Conservation (phyloP, 108 stramenopile genomes). For the Skeletonema menzelii region DNA sequence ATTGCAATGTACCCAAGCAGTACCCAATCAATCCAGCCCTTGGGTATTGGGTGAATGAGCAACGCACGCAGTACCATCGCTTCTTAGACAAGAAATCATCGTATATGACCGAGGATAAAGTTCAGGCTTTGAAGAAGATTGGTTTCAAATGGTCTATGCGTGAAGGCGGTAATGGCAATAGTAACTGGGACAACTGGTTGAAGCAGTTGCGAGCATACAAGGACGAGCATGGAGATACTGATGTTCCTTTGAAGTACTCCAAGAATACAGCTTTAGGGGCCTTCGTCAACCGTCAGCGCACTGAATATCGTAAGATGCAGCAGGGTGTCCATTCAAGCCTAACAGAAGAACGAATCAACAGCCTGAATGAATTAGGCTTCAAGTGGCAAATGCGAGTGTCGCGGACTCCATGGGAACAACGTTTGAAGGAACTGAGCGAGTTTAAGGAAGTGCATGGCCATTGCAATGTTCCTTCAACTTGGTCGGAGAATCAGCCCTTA, state of each 20-base stretch:
- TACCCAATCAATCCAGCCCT: slow-evolving; percentile 33
- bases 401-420: slow-evolving; percentile 40
- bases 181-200: slow-evolving; percentile 47
- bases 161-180: slow-evolving; percentile 12
- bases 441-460: slow-evolving; percentile 48
- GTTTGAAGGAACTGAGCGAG: slow-evolving; percentile 35
- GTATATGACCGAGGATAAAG: slow-evolving; percentile 41
- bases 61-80: slow-evolving; percentile 41
- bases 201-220: slow-evolving; percentile 33
- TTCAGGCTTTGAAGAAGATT: slow-evolving; percentile 27
- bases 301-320: slow-evolving; percentile 42
- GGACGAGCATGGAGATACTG: slow-evolving; percentile 34
- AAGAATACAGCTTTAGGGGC: slow-evolving; percentile 27
- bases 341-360: slow-evolving; percentile 34
- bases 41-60: slow-evolving; percentile 48
- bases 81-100: slow-evolving; percentile 23
- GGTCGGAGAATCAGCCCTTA: slow-evolving; percentile 38
- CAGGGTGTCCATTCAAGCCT: slow-evolving; percentile 35
- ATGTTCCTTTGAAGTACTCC: slow-evolving; percentile 37
- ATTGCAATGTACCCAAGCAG: slow-evolving; percentile 46
- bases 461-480: slow-evolving; percentile 43
- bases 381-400: slow-evolving; percentile 42
- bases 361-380: slow-evolving; percentile 34
- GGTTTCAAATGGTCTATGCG: slow-evolving; percentile 43
- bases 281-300: slow-evolving; percentile 45